A percentile compares a stretch with the other conserved stretches of the same genome.
phyloP scores from a whole-genome alignment of 139 green algal genomes.

The Volvox reticuliferus region DNA sequence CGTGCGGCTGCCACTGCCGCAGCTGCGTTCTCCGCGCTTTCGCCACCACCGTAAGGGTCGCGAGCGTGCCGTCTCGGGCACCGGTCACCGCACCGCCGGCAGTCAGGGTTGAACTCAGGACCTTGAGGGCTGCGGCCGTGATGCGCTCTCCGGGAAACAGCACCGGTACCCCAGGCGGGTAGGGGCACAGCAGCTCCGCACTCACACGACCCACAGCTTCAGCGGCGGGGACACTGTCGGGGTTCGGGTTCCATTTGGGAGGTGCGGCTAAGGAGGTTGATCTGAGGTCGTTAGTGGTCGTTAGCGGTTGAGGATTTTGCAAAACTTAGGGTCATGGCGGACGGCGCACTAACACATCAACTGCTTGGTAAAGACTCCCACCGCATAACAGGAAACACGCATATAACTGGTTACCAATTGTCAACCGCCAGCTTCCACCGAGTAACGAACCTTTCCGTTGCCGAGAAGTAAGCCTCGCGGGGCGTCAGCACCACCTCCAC shows the following conservation, averaged over 20 bases:
- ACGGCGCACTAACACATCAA: no score
- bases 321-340: no score
- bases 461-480: slow-evolving; percentile 1
- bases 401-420: no score
- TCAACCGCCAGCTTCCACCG: no score
- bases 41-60: slow-evolving; percentile 57
- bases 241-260: background rate
- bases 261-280: no score
- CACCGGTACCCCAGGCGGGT: slow-evolving; percentile 90
- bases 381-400: no score
- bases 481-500: slow-evolving; percentile 25
- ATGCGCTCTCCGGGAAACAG: slow-evolving; percentile 86
- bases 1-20: background rate
- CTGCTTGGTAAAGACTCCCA: no score
- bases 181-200: slow-evolving; percentile 91
- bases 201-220: slow-evolving; percentile 58
- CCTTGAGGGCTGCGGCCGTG: slow-evolving; percentile 41
- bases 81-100: slow-evolving; percentile 72
- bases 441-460: slow-evolving; percentile 5
- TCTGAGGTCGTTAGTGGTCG: no score
- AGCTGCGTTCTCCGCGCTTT: background rate
- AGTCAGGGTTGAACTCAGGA: slow-evolving; percentile 58
- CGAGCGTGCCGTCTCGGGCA: slow-evolving; percentile 58
- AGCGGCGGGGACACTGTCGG: slow-evolving; percentile 11
- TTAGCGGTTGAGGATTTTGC: no score